These are phyloP conservation scores for Trapa incisa DNA, from an alignment of 345 rosid species.

Conservation along the genomic window DNA sequence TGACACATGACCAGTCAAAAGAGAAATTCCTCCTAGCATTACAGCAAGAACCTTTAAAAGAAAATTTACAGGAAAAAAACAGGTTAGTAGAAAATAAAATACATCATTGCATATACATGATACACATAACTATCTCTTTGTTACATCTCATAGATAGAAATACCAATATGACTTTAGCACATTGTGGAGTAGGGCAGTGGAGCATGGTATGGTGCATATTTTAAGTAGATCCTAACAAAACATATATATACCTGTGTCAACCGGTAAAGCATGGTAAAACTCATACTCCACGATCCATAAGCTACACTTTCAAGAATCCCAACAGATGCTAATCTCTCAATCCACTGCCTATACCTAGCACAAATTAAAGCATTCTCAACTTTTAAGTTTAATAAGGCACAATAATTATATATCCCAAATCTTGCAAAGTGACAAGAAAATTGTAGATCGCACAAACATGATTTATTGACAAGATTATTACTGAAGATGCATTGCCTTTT, in stretches of 20 bases:
- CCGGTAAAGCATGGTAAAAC: slow-evolving; percentile 34
- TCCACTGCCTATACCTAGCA: slow-evolving; percentile 35
- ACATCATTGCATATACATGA: not conserved
- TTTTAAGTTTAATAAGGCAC: not conserved
- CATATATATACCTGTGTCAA: slow-evolving; percentile 29
- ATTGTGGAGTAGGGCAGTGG: not conserved
- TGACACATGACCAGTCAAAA: slow-evolving; percentile 24
- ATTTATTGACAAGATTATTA: slow-evolving; percentile 9
- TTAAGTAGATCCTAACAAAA: not conserved
- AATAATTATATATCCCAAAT: not conserved
- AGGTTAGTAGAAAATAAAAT: not conserved
- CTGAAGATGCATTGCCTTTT: slow-evolving; percentile 28
- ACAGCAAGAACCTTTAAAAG: slow-evolving; percentile 26
- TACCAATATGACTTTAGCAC: not conserved
- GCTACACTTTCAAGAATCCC: slow-evolving; percentile 27
- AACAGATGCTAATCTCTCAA: slow-evolving; percentile 28
- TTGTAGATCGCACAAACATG: slow-evolving; percentile 1
- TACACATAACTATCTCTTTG: not conserved
- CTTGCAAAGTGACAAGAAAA: not conserved
- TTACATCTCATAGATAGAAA: not conserved
- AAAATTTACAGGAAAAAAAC: not conserved
- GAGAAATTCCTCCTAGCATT: slow-evolving; percentile 35
- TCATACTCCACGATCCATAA: slow-evolving; percentile 35
- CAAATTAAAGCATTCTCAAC: slow-evolving; percentile 4
- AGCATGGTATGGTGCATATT: not conserved